A percentile compares a stretch with the other conserved stretches of the same genome.
These are phyloP conservation scores for Trametes cingulata DNA, from an alignment of 768 basidiomycete genomes.

Conservation along the genomic window DNA sequence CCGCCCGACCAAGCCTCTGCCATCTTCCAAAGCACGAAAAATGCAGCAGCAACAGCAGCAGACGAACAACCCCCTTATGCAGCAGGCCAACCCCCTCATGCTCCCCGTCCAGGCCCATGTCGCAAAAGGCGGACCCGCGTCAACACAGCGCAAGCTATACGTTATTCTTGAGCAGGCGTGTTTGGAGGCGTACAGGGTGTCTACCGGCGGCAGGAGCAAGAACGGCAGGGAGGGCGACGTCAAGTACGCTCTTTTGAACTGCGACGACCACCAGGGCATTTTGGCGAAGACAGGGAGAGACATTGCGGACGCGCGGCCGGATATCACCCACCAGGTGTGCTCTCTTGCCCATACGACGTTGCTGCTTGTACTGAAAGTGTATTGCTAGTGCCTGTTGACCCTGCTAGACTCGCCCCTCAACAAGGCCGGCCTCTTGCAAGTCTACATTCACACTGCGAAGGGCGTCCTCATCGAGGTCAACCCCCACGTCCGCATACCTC, in stretches of 20 bases:
- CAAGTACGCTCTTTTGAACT: constrained; percentile 96
- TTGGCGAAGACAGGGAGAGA: constrained; percentile 96
- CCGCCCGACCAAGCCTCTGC: constrained; percentile 68
- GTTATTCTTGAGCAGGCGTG: constrained; percentile 95
- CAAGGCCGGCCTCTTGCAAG: constrained; percentile 94
- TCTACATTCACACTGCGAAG: constrained; percentile 97
- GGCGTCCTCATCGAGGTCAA: constrained; percentile 98
- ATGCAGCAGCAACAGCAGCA: constrained; percentile 42
- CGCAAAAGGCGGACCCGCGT: constrained; percentile 51
- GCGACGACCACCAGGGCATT: constrained; percentile 99
- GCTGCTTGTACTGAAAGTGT: not conserved
- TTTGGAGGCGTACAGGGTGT: constrained; percentile 90
- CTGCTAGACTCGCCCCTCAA: constrained; percentile 97
- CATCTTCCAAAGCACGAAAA: constrained; percentile 51
- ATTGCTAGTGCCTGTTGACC: constrained; percentile 83
- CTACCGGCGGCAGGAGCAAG: constrained; percentile 55
- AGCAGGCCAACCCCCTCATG: constrained; percentile 71
- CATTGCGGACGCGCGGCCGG: constrained; percentile 98
- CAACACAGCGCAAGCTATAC: constrained; percentile 67
- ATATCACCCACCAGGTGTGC: constrained; percentile 95
- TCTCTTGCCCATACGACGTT: not conserved
- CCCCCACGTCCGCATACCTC: constrained; percentile 94
- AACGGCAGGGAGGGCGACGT: constrained; percentile 67
- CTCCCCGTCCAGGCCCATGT: constrained; percentile 83
- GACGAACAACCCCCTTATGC: constrained; percentile 46